A percentile compares a stretch with the other conserved stretches of the same genome.
Evolutionary conservation across 352 stramenopile species (phyloP).

Genomic region (Pythium monospermum): DNA sequence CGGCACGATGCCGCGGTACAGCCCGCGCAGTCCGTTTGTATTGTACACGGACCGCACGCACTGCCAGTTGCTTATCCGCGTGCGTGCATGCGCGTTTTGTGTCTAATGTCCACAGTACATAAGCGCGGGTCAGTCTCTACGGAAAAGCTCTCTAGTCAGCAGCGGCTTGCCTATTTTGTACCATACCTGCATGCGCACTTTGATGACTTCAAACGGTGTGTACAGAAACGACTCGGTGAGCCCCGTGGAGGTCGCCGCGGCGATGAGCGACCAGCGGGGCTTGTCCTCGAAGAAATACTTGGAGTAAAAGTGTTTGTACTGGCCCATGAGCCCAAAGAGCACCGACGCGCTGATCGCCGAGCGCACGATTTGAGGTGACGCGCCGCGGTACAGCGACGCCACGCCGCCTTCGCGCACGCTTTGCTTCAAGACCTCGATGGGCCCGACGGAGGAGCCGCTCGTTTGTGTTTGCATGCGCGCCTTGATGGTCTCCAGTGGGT

Average conservation of each 20-base stretch:
- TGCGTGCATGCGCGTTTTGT: conserved; percentile 42
- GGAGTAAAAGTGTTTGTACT: conserved; percentile 40
- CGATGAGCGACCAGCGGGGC: conserved; percentile 22
- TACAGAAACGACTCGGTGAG: conserved; percentile 37
- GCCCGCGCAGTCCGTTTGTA: conserved; percentile 51
- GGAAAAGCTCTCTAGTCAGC: not conserved
- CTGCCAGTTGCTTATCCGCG: conserved; percentile 68
- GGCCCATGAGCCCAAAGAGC: conserved; percentile 42
- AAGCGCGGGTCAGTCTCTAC: not conserved
- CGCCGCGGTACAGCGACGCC: conserved; percentile 34
- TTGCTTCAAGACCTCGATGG: conserved; percentile 28
- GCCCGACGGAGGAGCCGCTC: conserved; percentile 5
- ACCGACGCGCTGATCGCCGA: conserved; percentile 38
- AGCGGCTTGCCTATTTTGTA: not conserved
- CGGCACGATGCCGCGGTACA: conserved; percentile 71
- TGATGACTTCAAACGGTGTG: conserved; percentile 42
- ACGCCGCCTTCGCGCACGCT: conserved; percentile 33
- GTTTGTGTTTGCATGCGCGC: conserved; percentile 39
- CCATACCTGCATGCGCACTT: conserved; percentile 37
- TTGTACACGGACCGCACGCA: conserved; percentile 60
- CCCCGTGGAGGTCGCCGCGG: conserved; percentile 29
- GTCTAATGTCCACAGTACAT: conserved; percentile 26
- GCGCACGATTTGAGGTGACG: conserved; percentile 35
- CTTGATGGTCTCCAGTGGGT: conserved; percentile 46
- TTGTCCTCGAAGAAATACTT: conserved; percentile 31